A percentile compares a stretch with the other conserved stretches of the same genome.
Conservation (phyloP, 805 yeast species). For the Wickerhamomyces sydowiorum region DNA sequence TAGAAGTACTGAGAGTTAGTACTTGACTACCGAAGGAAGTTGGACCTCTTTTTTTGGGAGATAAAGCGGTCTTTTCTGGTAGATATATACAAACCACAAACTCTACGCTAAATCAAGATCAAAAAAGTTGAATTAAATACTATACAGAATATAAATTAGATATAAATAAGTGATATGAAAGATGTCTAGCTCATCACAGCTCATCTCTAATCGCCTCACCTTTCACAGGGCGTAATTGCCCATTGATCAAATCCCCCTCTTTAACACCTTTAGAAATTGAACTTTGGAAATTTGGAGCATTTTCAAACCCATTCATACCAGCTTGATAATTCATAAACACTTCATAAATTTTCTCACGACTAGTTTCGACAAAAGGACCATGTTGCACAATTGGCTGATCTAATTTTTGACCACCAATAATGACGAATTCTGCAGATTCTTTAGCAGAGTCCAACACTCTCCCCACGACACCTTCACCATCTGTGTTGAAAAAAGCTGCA, state of each 20-base stretch:
- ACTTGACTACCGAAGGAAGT: too few species aligned
- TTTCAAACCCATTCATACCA: constrained; percentile 65
- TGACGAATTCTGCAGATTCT: constrained; percentile 52
- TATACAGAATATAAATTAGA: too few species aligned
- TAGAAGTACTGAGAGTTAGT: too few species aligned
- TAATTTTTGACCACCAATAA: constrained; percentile 72
- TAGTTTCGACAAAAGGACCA: constrained; percentile 86
- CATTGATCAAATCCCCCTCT: constrained; percentile 18
- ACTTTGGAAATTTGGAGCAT: constrained; percentile 52
- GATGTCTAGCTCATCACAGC: too few species aligned
- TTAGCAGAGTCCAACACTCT: constrained; percentile 36
- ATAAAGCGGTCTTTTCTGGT: too few species aligned
- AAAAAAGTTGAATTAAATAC: too few species aligned
- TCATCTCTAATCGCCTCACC: too few species aligned
- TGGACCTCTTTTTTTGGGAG: too few species aligned
- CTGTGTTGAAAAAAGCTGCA: constrained; percentile 59
- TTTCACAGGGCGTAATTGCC: neutral
- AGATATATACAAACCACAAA: too few species aligned
- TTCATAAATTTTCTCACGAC: constrained; percentile 56
- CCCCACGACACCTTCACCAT: constrained; percentile 60
- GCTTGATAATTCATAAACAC: constrained; percentile 71
- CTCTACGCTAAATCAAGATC: too few species aligned
- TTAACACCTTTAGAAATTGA: constrained; percentile 31
- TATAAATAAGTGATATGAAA: too few species aligned
- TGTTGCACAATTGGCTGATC: constrained; percentile 78